Evolutionary conservation across 805 yeast genomes (phyloP).

Genomic region (Pichia heedii): DNA sequence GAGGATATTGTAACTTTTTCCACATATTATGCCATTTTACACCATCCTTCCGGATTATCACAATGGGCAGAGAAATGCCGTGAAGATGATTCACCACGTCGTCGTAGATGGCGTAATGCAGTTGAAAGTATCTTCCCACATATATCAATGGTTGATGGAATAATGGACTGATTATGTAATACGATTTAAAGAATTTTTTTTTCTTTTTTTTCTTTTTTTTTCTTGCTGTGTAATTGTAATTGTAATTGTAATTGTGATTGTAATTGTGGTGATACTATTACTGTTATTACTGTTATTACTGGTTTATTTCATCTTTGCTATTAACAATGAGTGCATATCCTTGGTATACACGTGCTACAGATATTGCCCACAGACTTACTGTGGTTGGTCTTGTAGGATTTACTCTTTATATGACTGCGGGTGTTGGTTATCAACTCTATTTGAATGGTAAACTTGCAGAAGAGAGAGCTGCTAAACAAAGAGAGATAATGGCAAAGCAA

Average conservation of each 20-base stretch:
- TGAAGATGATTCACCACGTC: no score
- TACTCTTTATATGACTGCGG: slow-evolving; percentile 39
- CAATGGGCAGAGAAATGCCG: neutral
- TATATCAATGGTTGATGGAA: no score
- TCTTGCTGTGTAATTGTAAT: no score
- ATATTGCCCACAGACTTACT: slow-evolving; percentile 63
- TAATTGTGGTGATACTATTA: slow-evolving; percentile 17
- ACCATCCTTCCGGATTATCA: slow-evolving; percentile 1
- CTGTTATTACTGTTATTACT: slow-evolving; percentile 17
- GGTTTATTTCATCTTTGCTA: slow-evolving; percentile 11
- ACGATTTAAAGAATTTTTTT: no score
- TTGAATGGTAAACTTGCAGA: slow-evolving; percentile 45
- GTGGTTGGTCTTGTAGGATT: slow-evolving; percentile 57
- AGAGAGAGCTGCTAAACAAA: slow-evolving; percentile 29
- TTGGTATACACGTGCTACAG: slow-evolving; percentile 70
- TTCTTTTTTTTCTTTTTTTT: no score
- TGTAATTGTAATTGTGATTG: no score
- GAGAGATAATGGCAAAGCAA: slow-evolving; percentile 20
- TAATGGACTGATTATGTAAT: no score
- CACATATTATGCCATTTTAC: slow-evolving; percentile 31
- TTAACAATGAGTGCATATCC: slow-evolving; percentile 33
- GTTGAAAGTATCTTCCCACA: no score
- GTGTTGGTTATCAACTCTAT: slow-evolving; percentile 43
- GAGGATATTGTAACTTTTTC: slow-evolving; percentile 47
- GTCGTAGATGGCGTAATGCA: no score